Conservation (phyloP, 768 basidiomycete genomes). For the Glaciozyma martinii region DNA sequence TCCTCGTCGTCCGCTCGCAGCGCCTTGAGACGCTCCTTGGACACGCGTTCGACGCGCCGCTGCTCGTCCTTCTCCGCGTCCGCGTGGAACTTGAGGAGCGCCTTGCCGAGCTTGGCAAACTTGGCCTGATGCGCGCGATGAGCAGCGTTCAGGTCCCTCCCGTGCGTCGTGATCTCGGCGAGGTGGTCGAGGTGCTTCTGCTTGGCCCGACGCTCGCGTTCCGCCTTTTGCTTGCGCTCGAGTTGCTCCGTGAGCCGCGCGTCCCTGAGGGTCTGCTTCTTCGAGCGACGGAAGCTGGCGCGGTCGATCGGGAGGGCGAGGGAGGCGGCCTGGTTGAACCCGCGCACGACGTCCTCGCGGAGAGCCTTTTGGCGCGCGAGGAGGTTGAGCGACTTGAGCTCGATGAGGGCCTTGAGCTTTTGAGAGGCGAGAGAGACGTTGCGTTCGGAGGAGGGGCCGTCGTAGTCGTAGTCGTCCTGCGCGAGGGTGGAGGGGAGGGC, state of each 20-base stretch:
- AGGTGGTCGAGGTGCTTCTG: conserved; percentile 95
- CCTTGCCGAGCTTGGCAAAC: conserved; percentile 55
- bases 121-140: conserved; percentile 53
- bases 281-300: conserved; percentile 73
- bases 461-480: conserved; percentile 50
- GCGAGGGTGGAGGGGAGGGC: conserved; percentile 68
- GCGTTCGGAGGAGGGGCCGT: conserved; percentile 42
- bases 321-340: conserved; percentile 75
- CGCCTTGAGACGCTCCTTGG: conserved; percentile 95
- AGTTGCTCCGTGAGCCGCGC: conserved; percentile 78
- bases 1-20: conserved; percentile 98
- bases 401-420: conserved; percentile 81
- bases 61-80: conserved; percentile 96
- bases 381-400: conserved; percentile 79
- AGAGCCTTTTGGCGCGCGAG: conserved; percentile 82
- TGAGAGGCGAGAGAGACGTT: conserved; percentile 47
- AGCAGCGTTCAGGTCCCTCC: conserved; percentile 59
- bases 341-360: conserved; percentile 74
- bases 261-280: conserved; percentile 79
- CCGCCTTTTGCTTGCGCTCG: conserved; percentile 81
- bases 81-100: conserved; percentile 72
- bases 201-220: conserved; percentile 88
- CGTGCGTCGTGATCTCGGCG: conserved; percentile 72
- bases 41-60: conserved; percentile 87
- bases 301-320: conserved; percentile 70